A percentile compares a stretch with the other conserved stretches of the same genome.
Evolutionary conservation across 75 land plant species (phyloP).

Genomic region (Sequoiadendron giganteum): DNA sequence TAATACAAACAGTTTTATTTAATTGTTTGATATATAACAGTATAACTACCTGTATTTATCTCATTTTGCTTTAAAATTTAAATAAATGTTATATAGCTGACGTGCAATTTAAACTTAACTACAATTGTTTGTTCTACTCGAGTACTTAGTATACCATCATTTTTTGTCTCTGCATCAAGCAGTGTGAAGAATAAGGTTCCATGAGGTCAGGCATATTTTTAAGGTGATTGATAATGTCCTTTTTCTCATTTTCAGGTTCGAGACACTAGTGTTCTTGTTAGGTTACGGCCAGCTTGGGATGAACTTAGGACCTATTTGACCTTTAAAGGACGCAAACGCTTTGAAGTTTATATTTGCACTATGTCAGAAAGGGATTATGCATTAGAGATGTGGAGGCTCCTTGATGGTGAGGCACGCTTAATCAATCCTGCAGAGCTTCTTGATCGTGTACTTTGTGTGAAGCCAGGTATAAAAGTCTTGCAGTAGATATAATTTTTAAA

Average conservation of each 20-base stretch:
- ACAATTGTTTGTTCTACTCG: neutral
- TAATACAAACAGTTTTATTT: neutral
- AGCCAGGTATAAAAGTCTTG: slow-evolving; percentile 28
- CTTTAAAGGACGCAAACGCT: slow-evolving; percentile 48
- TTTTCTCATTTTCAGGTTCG: slow-evolving; percentile 31
- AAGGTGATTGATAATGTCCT: neutral
- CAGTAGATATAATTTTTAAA: neutral
- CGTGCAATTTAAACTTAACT: neutral
- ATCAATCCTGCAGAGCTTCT: slow-evolving; percentile 33
- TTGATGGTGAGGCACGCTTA: slow-evolving; percentile 52
- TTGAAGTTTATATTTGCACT: slow-evolving; percentile 59
- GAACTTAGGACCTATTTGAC: slow-evolving; percentile 48
- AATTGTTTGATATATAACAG: neutral
- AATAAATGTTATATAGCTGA: neutral
- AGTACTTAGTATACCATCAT: neutral
- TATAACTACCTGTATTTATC: neutral
- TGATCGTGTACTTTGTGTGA: slow-evolving; percentile 57
- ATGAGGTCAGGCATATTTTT: neutral
- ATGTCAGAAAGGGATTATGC: slow-evolving; percentile 66
- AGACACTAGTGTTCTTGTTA: slow-evolving; percentile 56
- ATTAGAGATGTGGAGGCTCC: slow-evolving; percentile 62
- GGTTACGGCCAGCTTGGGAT: slow-evolving; percentile 59
- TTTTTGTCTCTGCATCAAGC: neutral
- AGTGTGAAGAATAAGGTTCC: neutral
- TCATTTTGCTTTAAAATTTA: neutral